Evolutionary conservation across 805 yeast species (phyloP).

Genomic region (Cyberlindnera xishuangbannaensis): DNA sequence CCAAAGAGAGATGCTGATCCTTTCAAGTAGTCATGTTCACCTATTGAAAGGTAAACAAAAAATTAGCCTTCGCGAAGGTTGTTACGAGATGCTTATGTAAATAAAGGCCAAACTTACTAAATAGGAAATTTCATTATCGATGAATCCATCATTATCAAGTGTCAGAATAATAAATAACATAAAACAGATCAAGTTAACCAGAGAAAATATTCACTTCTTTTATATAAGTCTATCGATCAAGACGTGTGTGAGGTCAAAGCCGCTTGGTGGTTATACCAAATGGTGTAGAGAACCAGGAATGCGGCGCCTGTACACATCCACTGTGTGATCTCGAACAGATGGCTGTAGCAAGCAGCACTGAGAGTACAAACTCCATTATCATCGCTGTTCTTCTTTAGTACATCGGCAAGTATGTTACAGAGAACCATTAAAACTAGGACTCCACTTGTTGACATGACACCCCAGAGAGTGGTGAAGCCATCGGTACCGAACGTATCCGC

Average conservation of each 20-base stretch:
- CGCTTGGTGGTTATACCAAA: conserved; percentile 15
- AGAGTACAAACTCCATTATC: conserved; percentile 36
- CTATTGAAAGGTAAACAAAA: conserved; percentile 7
- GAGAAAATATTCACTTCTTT: too few relatives aligned
- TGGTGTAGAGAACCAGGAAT: conserved; percentile 10
- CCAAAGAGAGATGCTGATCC: too few relatives aligned
- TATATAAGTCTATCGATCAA: too few relatives aligned
- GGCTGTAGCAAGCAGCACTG: conserved; percentile 44
- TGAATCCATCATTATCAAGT: too few relatives aligned
- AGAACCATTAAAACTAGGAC: conserved; percentile 46
- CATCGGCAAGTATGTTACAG: conserved; percentile 49
- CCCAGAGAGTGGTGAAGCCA: conserved; percentile 73
- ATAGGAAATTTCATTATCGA: too few relatives aligned
- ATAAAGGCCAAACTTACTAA: too few relatives aligned
- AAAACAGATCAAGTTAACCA: too few relatives aligned
- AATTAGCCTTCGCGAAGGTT: too few relatives aligned
- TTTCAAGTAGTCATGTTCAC: too few relatives aligned
- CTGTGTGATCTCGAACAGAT: conserved; percentile 31
- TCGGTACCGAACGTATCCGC: conserved; percentile 68
- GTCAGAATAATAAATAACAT: too few relatives aligned
- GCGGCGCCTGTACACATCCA: conserved; percentile 9
- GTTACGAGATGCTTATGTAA: too few relatives aligned
- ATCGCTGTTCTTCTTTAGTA: conserved; percentile 41
- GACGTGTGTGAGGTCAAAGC: too few relatives aligned
- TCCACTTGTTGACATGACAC: conserved; percentile 68